Evolutionary conservation across 2,329 filamentous ascomycete genomes (phyloP).

Genomic region (Diaporthe citri): DNA sequence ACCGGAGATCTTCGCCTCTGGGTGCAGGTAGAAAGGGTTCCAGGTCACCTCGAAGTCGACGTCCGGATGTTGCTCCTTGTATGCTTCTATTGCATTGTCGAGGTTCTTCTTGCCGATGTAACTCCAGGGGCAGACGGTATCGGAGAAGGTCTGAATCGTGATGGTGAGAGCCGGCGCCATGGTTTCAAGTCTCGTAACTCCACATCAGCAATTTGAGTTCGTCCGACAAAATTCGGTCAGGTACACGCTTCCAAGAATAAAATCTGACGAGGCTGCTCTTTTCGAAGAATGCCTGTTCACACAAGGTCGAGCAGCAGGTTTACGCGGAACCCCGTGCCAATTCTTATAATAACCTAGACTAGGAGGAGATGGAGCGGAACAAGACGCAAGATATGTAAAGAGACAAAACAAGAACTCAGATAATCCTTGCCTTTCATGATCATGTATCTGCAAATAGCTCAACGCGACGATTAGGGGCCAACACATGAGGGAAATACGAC

Average conservation of each 20-base stretch:
- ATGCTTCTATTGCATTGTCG: conserved; percentile 58
- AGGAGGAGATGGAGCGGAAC: not conserved
- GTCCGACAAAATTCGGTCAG: not conserved
- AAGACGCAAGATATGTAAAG: not conserved
- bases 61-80: conserved; percentile 55
- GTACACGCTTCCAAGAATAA: not conserved
- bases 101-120: conserved; percentile 63
- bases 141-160: conserved; percentile 61
- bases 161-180: conserved; percentile 45
- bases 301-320: not conserved
- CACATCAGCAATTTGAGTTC: not conserved
- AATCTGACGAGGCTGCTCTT: not conserved
- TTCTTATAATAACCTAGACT: too few species aligned
- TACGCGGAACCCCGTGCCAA: not conserved
- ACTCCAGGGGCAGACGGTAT: conserved; percentile 66
- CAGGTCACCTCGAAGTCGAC: conserved; percentile 61
- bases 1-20: conserved; percentile 48
- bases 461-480: not conserved
- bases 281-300: not conserved
- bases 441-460: not conserved
- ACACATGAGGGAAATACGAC: not conserved
- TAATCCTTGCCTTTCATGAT: not conserved
- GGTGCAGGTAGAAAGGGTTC: conserved; percentile 61
- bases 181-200: not conserved
- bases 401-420: not conserved